phyloP scores from a whole-genome alignment of 2,329 filamentous ascomycete species.

The Paecilomyces fulvus region DNA sequence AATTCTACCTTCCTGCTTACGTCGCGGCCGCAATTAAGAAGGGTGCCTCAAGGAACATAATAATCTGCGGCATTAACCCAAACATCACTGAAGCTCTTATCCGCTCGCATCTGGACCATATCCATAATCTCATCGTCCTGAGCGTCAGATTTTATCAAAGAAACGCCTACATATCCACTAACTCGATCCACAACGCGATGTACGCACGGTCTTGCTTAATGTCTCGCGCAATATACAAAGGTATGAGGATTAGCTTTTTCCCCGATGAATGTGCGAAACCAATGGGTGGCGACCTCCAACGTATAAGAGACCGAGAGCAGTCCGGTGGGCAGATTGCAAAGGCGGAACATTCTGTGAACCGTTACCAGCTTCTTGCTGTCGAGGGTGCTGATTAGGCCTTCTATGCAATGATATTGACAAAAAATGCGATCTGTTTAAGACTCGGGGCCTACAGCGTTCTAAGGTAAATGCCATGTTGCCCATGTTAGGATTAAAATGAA shows the following conservation, averaged over 20 bases:
- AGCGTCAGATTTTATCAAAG: conserved; percentile 51
- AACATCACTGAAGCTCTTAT: conserved; percentile 56
- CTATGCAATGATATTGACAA: no score
- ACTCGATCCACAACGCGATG: conserved; percentile 66
- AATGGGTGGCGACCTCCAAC: conserved; percentile 31
- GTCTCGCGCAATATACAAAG: conserved; percentile 57
- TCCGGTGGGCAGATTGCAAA: conserved; percentile 23
- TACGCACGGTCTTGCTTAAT: conserved; percentile 74
- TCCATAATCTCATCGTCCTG: conserved; percentile 68
- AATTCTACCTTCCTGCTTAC: conserved; percentile 57
- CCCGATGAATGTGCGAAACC: conserved; percentile 63
- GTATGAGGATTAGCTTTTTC: conserved; percentile 61
- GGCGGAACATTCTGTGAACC: conserved; percentile 43
- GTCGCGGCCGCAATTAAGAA: conserved; percentile 54
- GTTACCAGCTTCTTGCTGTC: conserved; percentile 53
- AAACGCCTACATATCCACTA: conserved; percentile 63
- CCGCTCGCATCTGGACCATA: conserved; percentile 69
- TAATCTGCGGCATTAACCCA: conserved; percentile 53
- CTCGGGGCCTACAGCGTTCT: no score
- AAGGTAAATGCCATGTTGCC: neutral
- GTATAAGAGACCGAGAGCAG: conserved; percentile 18
- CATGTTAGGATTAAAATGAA: no score
- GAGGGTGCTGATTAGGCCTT: conserved; percentile 34
- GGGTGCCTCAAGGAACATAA: conserved; percentile 66
- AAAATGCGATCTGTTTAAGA: no score